Evolutionary conservation across 176 grass and related monocot species (phyloP), one percentile per base, ranked within the genome.

Genomic region (Rhynchospora breviuscula): DNA sequence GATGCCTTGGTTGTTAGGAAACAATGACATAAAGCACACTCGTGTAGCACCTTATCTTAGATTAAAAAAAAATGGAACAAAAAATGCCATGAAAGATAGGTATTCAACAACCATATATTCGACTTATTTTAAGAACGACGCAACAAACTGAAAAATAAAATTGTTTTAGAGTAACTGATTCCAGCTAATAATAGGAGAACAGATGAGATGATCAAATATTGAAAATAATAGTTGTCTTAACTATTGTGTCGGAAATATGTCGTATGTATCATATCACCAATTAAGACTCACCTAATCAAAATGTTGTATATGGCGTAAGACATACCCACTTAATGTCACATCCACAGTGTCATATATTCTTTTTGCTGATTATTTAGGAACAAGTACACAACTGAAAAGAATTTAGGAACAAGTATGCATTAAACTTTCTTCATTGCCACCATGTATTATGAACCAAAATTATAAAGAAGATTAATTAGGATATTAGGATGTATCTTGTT

Each of bases 1-100:
- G 54, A 84, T 72, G 66, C 29, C 25, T 59, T 84, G 82, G 21
- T 84, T 68, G 82, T 84, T 84, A 73, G 64, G 12, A 56, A 43
- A 57, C 18, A 74, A 59, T 82, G 12, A 15, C 23, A 59, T 10
- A 35, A 67, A 72, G 44, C 17, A 78, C 59, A 73, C 72, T 31
- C 71, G 40, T 22, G 11, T 33, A 77, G 40, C 8, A 69, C 59
- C 80, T 51, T 52, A 53, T 75, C 47, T 75, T 75, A 56, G 51
- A 77, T 56, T 77, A 31, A 26, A 31, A 76, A 46, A 71, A 70
- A 46, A 71, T 56, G 13, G 54, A 77, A 56, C 47, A 77, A 33
- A 49, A 29, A 53, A 76, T 3, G 46, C 2, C 35, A 47, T 46
- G 6, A 3, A 15, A 54, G 73, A 54, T 29, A 8, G 13, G 49